Percentiles rank a stretch among this genome's conserved stretches.
phyloP scores from a whole-genome alignment of 495 filamentous ascomycete species.

The Podospora tetraspora region DNA sequence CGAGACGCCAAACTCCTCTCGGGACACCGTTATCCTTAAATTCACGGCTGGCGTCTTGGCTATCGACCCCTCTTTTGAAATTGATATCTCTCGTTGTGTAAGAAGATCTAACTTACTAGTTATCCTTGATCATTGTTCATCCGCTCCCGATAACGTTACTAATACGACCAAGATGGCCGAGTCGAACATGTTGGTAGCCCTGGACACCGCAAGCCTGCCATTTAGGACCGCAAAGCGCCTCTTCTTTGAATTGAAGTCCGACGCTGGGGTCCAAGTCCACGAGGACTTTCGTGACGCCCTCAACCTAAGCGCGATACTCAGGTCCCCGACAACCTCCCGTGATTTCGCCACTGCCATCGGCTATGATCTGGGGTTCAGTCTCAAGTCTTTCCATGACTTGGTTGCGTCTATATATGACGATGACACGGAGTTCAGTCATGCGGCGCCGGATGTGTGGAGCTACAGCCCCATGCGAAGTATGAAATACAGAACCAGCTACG shows the following conservation, averaged over 20 bases:
- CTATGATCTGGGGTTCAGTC: constrained; percentile 40
- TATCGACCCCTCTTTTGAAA: constrained; percentile 37
- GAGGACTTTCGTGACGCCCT: constrained; percentile 42
- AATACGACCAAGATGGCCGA: constrained; percentile 13
- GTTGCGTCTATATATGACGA: constrained; percentile 23
- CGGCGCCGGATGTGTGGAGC: not conserved
- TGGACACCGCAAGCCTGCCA: not conserved
- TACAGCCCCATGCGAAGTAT: constrained; percentile 42
- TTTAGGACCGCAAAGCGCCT: constrained; percentile 42
- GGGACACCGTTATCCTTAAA: constrained; percentile 43
- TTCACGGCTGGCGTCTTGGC: constrained; percentile 42
- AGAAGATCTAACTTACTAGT: constrained; percentile 3
- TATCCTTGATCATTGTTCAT: constrained; percentile 1
- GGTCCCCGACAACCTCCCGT: constrained; percentile 7
- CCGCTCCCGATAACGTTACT: not conserved
- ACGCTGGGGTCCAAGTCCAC: constrained; percentile 38
- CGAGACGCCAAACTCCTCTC: not conserved
- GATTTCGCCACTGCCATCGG: constrained; percentile 30
- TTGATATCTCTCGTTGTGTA: constrained; percentile 44
- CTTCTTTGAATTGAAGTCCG: constrained; percentile 32
- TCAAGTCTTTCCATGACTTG: constrained; percentile 41
- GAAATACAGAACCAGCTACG: constrained; percentile 45
- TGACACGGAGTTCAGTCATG: too few relatives aligned
- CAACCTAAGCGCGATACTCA: constrained; percentile 40
- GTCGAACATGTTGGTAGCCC: constrained; percentile 13